Conservation (phyloP, 2,329 filamentous ascomycete genomes). For the Xylariaceae sp. region DNA sequence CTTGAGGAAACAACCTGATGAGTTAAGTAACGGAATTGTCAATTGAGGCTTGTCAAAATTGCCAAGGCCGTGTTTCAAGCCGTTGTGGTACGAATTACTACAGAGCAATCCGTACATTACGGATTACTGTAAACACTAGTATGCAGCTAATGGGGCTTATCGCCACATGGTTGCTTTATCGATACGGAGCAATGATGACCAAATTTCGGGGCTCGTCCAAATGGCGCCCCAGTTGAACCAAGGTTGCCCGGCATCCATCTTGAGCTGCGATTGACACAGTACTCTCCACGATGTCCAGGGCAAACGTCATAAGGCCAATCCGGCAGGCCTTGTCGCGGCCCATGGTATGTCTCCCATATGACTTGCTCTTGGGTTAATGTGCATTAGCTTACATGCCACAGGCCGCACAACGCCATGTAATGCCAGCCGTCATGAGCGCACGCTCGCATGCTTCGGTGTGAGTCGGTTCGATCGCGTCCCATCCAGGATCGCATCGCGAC, state of each 20-base stretch:
- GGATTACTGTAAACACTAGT: neutral
- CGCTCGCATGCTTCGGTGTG: constrained; percentile 29
- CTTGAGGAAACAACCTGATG: too few relatives aligned
- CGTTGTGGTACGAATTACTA: constrained; percentile 3
- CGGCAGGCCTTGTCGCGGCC: constrained; percentile 29
- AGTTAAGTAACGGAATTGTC: too few relatives aligned
- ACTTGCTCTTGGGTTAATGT: neutral
- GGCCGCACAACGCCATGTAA: constrained; percentile 25
- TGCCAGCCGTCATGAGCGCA: constrained; percentile 20
- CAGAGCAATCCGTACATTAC: neutral
- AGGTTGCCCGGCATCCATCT: constrained; percentile 13
- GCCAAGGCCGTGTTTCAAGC: too few relatives aligned
- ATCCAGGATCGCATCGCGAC: neutral
- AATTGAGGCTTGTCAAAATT: too few relatives aligned
- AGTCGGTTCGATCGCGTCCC: constrained; percentile 2
- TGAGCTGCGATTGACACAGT: constrained; percentile 21
- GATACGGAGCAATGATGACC: constrained; percentile 19
- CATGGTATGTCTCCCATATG: constrained; percentile 22
- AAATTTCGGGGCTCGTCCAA: constrained; percentile 23
- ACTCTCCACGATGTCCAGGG: constrained; percentile 29
- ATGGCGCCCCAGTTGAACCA: neutral
- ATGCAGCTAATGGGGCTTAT: neutral
- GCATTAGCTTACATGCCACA: constrained; percentile 21
- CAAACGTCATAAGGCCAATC: constrained; percentile 30
- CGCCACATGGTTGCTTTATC: constrained; percentile 28